These are phyloP conservation scores for Globisporangium ultimum DNA, from an alignment of 352 stramenopile genomes.

Conservation along the genomic window DNA sequence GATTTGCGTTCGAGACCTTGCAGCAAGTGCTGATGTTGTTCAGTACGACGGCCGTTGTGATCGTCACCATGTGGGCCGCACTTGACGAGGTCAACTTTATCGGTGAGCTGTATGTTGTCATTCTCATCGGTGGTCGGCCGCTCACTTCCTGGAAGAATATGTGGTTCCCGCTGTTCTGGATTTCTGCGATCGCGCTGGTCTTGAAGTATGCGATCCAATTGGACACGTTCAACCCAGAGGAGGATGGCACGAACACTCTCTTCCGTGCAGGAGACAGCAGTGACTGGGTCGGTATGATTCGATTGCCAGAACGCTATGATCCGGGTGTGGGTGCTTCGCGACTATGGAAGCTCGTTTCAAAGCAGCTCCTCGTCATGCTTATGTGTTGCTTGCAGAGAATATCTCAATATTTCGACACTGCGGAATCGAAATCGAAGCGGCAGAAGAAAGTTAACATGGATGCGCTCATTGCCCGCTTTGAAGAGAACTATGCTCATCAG, in stretches of 20 bases:
- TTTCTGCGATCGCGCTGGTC: constrained; percentile 52
- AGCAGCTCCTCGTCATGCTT: constrained; percentile 65
- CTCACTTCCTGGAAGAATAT: constrained; percentile 65
- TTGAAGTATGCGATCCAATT: constrained; percentile 72
- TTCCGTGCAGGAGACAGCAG: constrained; percentile 50
- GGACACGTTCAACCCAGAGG: constrained; percentile 40
- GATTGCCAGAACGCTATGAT: constrained; percentile 38
- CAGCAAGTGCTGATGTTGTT: constrained; percentile 68
- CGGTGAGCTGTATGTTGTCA: constrained; percentile 61
- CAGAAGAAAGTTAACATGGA: constrained; percentile 34
- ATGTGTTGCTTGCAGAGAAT: constrained; percentile 73
- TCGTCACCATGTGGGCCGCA: constrained; percentile 71
- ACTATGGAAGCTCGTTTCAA: constrained; percentile 52
- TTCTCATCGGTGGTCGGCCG: constrained; percentile 51
- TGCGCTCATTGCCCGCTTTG: constrained; percentile 35
- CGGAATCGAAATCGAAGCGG: constrained; percentile 29
- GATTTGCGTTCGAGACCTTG: constrained; percentile 50
- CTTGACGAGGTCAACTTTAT: constrained; percentile 61
- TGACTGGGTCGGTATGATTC: constrained; percentile 56
- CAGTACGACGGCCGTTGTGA: constrained; percentile 57
- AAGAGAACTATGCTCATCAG: constrained; percentile 42
- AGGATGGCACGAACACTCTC: constrained; percentile 23
- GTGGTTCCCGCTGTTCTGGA: constrained; percentile 81
- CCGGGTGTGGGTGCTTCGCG: constrained; percentile 22
- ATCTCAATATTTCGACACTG: constrained; percentile 67